phyloP scores from a whole-genome alignment of 1,284 basidiomycete species.

The Ustilago tritici region DNA sequence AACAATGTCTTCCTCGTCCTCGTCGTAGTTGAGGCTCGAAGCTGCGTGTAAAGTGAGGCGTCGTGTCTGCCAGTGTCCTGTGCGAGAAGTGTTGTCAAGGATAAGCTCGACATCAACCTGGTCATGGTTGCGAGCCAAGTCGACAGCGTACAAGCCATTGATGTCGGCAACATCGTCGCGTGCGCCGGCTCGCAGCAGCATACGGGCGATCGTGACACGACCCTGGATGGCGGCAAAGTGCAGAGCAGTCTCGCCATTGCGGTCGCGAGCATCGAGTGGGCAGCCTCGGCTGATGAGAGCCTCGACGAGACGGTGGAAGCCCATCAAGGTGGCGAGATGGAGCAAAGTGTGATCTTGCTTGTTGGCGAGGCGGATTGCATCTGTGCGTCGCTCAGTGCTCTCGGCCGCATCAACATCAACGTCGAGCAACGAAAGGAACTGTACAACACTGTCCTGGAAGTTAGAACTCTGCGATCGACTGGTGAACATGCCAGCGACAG shows the following conservation, averaged over 20 bases:
- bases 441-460: conserved; percentile 82
- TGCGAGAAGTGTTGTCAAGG: conserved; percentile 56
- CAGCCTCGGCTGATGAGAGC: conserved; percentile 81
- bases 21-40: conserved; percentile 63
- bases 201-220: conserved; percentile 77
- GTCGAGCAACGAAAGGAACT: conserved; percentile 82
- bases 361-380: conserved; percentile 71
- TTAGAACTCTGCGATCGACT: conserved; percentile 70
- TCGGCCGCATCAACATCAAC: conserved; percentile 34
- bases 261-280: conserved; percentile 85
- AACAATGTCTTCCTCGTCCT: conserved; percentile 34
- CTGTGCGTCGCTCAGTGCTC: conserved; percentile 13
- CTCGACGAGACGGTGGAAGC: conserved; percentile 79
- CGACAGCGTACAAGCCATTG: conserved; percentile 82
- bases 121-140: conserved; percentile 78
- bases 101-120: conserved; percentile 72
- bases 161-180: conserved; percentile 81
- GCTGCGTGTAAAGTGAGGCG: conserved; percentile 36
- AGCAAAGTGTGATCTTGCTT: conserved; percentile 73
- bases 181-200: conserved; percentile 83
- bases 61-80: conserved; percentile 47
- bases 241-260: conserved; percentile 89
- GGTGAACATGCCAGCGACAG: conserved; percentile 50
- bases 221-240: conserved; percentile 84
- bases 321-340: conserved; percentile 86